Percentiles rank a stretch among this genome's conserved stretches.
These are phyloP conservation scores for Trichoderma koningiopsis DNA, from an alignment of 2,329 filamentous ascomycete genomes.

Conservation along the genomic window DNA sequence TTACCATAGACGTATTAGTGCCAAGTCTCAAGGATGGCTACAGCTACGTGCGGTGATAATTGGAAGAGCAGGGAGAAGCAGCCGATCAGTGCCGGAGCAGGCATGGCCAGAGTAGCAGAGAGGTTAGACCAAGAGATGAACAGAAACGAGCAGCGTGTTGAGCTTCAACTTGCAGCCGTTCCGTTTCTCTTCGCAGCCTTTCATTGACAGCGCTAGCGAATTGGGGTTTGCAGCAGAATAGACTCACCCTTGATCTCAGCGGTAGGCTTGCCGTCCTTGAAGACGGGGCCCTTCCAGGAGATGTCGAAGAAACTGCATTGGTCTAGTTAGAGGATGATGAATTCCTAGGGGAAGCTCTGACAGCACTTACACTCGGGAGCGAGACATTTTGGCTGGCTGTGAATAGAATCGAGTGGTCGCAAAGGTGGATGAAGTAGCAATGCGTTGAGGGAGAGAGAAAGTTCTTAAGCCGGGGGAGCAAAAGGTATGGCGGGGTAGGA, in stretches of 20 bases:
- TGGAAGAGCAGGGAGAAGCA: background rate
- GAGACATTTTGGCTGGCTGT: conserved; percentile 69
- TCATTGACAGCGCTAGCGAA: background rate
- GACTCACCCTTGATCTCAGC: conserved; percentile 61
- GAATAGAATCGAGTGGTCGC: conserved; percentile 49
- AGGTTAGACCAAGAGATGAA: background rate
- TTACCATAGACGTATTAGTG: conserved; percentile 27
- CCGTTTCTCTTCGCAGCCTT: background rate
- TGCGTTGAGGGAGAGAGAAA: conserved; percentile 47
- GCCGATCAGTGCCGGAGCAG: background rate
- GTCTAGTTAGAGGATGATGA: conserved; percentile 30
- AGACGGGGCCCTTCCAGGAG: conserved; percentile 70
- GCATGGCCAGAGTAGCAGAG: background rate
- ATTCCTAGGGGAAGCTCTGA: conserved; percentile 24
- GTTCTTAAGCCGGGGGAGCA: conserved; percentile 44
- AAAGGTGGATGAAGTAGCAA: conserved; percentile 43
- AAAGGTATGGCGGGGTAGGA: conserved; percentile 50
- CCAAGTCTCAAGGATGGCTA: conserved; percentile 25
- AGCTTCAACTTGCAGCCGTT: background rate
- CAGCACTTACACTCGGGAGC: conserved; percentile 64
- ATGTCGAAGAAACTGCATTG: conserved; percentile 68
- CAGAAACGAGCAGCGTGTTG: background rate
- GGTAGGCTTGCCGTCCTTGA: conserved; percentile 63
- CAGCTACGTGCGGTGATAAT: background rate
- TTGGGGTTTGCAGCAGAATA: conserved; percentile 10